Evolutionary conservation across 2,329 filamentous ascomycete species (phyloP), one percentile per base, ranked within the genome.

Genomic region (Decorospora gaudefroyi): DNA sequence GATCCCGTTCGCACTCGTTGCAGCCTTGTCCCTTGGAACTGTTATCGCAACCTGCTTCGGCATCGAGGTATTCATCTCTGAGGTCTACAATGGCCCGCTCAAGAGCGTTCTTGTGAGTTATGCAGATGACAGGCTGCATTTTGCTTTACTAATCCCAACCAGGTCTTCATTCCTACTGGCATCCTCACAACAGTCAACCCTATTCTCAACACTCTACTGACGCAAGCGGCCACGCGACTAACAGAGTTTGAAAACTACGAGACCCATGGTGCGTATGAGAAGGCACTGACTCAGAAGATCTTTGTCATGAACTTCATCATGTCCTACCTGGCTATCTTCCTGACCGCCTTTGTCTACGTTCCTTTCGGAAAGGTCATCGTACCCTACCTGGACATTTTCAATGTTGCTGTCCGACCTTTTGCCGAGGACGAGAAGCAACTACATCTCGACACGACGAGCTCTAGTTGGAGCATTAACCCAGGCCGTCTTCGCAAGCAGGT

Each of bases 261-360:
- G 59, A 97, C 90, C 0, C 81, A 87, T 45, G 89, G 91, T 55
- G 85, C 85, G 10, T 87, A 96, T 61, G 84, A 95, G 48, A 83
- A 87, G 13, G 87, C 91, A 1, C 81, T 96, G 65, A 89, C 93
- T 0, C 85, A 88, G 46, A 99, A 99, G 76, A 87, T 95, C 22
- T 97, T 99, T 63, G 84, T 97, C 10, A 82, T 97, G 63, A 95
- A 96, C 75, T 96, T 96, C 72, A 92, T 97, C 72, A 95, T 90
- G 4, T 95, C 91, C 0, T 97, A 96, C 68, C 83, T 95, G 38
- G 88, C 90, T 1, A 85, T 67, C 33, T 85, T 95, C 64, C 80
- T 97, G 12, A 96, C 91, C 0, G 89, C 91, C 0, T 97, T 96
- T 59, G 84, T 96, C 51, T 97, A 96, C 62, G 88, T 96, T 13